Conservation (phyloP, 1,284 basidiomycete species). For the Rhizopogon hawkerae region DNA sequence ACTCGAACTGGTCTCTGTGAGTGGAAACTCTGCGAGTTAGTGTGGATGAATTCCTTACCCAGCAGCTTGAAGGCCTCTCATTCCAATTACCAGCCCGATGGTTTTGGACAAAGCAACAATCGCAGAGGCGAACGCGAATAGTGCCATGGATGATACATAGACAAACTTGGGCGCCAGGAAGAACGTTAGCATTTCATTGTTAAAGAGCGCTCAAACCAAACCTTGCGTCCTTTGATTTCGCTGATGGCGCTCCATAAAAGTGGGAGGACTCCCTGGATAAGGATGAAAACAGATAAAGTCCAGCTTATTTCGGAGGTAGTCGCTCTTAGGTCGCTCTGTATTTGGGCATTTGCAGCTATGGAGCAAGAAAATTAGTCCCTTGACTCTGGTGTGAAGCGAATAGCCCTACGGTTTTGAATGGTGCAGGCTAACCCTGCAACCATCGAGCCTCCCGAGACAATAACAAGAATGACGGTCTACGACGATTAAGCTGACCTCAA, state of each 20-base stretch:
- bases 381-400: constrained; percentile 10
- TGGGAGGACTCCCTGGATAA: constrained; percentile 61
- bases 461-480: constrained; percentile 47
- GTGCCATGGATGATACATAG: constrained; percentile 50
- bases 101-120: constrained; percentile 51
- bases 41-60: constrained; percentile 32
- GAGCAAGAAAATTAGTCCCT: neutral
- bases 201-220: constrained; percentile 19
- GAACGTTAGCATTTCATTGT: neutral
- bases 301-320: constrained; percentile 61
- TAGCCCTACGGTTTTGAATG: constrained; percentile 52
- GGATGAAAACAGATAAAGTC: constrained; percentile 70
- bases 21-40: neutral
- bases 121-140: constrained; percentile 55
- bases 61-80: constrained; percentile 56
- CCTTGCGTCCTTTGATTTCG: constrained; percentile 72
- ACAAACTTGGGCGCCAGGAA: constrained; percentile 35
- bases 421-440: constrained; percentile 60
- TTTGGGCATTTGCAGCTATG: constrained; percentile 55
- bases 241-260: constrained; percentile 64
- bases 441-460: constrained; percentile 51
- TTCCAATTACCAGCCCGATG: constrained; percentile 61
- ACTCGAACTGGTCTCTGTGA: constrained; percentile 42
- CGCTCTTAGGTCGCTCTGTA: constrained; percentile 56
- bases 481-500: neutral